Percentiles rank a stretch among this genome's conserved stretches.
Conservation (phyloP, 257 asterid genomes). For the Hygrophila difformis region DNA sequence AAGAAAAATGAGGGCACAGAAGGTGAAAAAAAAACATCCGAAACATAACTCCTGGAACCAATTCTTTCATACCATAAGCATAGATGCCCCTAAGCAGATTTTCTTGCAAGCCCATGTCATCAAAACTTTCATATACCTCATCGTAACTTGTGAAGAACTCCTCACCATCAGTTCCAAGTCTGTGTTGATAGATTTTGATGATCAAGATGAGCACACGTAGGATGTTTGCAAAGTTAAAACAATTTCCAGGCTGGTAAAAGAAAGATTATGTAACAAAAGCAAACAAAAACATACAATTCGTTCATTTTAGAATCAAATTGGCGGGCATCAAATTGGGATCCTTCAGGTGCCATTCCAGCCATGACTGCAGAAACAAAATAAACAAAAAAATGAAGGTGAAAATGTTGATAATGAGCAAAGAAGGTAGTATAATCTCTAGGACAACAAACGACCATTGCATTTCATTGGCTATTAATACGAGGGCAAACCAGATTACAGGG, state of each 20-base stretch:
- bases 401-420: no score
- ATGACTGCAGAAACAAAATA: conserved; percentile 29
- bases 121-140: conserved; percentile 53
- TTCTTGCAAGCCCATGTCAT: conserved; percentile 53
- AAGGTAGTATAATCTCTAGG: no score
- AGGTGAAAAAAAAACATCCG: not conserved
- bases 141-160: conserved; percentile 53
- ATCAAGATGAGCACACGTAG: conserved; percentile 1
- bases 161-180: conserved; percentile 38
- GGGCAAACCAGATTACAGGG: no score
- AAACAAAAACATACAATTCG: conserved; percentile 25
- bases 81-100: conserved; percentile 53
- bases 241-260: not conserved
- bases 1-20: no score
- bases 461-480: no score
- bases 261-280: not conserved
- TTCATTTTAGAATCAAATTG: conserved; percentile 38
- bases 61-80: conserved; percentile 39
- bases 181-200: conserved; percentile 13
- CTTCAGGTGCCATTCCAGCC: conserved; percentile 39
- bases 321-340: conserved; percentile 40
- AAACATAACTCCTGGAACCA: not conserved
- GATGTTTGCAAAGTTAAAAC: not conserved
- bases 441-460: no score
- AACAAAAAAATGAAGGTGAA: not conserved